A percentile compares a stretch with the other conserved stretches of the same genome.
Conservation (phyloP, 1,284 basidiomycete genomes). For the Austroboletus niveus region DNA sequence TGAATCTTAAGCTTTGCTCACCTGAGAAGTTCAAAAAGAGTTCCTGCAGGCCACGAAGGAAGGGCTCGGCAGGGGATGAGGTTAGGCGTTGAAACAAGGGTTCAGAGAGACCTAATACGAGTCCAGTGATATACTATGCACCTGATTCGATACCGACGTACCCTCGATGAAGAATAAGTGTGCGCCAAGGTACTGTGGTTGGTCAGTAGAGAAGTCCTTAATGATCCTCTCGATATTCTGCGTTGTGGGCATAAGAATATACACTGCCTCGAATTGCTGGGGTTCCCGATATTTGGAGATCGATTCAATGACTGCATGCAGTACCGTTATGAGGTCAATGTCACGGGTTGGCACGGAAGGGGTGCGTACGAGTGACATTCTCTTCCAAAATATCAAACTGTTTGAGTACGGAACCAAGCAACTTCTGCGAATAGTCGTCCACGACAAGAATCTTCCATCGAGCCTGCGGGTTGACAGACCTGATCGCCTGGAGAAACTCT, state of each 20-base stretch:
- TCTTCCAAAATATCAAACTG: conserved; percentile 92
- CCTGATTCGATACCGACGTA: conserved; percentile 29
- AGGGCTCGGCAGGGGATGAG: conserved; percentile 67
- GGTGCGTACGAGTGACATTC: conserved; percentile 84
- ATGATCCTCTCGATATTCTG: conserved; percentile 94
- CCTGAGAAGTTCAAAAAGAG: conserved; percentile 90
- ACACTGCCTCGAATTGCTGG: conserved; percentile 87
- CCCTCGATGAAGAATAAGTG: conserved; percentile 97
- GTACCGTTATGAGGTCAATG: conserved; percentile 5
- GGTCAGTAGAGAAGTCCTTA: conserved; percentile 70
- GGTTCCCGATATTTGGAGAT: conserved; percentile 73
- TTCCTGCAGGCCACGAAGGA: conserved; percentile 74
- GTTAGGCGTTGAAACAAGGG: conserved; percentile 72
- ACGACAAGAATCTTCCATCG: conserved; percentile 98
- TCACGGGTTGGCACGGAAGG: background rate
- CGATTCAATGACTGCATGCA: conserved; percentile 67
- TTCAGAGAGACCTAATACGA: conserved; percentile 63
- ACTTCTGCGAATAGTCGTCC: conserved; percentile 85
- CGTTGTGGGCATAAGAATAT: conserved; percentile 91
- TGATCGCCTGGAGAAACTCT: conserved; percentile 81
- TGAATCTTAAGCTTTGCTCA: conserved; percentile 31
- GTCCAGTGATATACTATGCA: conserved; percentile 2
- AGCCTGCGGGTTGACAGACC: conserved; percentile 76
- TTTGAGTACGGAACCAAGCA: conserved; percentile 86
- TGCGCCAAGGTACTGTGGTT: conserved; percentile 80